These are phyloP conservation scores for Comarum palustre DNA, from an alignment of 306 rosid species.

Conservation along the genomic window DNA sequence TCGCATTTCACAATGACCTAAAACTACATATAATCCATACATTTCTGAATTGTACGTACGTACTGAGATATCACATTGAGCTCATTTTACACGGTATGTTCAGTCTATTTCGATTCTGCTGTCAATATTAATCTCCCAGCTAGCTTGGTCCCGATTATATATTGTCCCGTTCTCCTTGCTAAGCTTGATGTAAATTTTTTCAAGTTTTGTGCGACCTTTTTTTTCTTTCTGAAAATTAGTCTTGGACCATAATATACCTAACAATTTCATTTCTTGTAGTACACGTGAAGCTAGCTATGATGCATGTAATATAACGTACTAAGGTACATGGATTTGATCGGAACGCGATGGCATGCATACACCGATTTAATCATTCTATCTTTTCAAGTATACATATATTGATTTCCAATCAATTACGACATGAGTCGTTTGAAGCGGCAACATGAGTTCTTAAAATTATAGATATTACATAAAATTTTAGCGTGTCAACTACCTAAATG, in stretches of 20 bases:
- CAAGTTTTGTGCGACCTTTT: background rate
- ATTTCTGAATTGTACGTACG: background rate
- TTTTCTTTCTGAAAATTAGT: background rate
- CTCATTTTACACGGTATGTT: background rate
- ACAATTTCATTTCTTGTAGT: background rate
- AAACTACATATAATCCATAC: background rate
- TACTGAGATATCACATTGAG: background rate
- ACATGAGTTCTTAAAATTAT: no score
- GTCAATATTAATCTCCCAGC: background rate
- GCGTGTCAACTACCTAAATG: no score
- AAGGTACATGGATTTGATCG: background rate
- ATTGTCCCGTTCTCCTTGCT: background rate
- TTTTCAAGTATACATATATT: no score
- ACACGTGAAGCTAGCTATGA: background rate
- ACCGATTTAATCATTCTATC: no score
- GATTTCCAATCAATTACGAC: no score
- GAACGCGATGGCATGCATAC: no score
- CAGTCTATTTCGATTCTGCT: background rate
- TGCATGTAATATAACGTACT: background rate
- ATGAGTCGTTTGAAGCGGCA: no score
- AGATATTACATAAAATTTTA: no score
- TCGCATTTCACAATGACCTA: background rate
- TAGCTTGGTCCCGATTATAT: background rate
- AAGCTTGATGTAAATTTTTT: background rate
- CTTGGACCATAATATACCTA: background rate